Percentiles rank a stretch among this genome's conserved stretches.
Evolutionary conservation across 108 stramenopile species (phyloP).

Genomic region (Pseudonitzschia pungens): DNA sequence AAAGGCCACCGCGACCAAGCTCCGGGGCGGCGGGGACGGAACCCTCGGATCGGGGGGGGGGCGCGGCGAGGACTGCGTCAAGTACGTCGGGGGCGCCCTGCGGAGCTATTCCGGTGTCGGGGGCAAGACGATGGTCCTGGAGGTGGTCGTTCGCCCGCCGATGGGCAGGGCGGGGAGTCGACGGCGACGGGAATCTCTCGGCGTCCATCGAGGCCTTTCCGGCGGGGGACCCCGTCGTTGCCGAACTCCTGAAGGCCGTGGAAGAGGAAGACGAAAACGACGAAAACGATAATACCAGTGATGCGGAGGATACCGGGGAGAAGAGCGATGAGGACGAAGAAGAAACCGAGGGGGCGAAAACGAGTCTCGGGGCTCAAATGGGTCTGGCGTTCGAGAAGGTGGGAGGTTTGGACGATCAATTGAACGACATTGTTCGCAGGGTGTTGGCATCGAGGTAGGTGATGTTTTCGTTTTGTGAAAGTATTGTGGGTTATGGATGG

Average conservation of each 20-base stretch:
- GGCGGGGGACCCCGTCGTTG: constrained; percentile 28
- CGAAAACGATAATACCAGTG: not conserved
- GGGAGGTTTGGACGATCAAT: constrained; percentile 73
- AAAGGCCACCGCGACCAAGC: constrained; percentile 42
- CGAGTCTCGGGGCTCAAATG: constrained; percentile 53
- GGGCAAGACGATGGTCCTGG: constrained; percentile 59
- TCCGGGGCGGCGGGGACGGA: constrained; percentile 79
- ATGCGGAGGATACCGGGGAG: too few species aligned
- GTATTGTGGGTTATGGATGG: not conserved
- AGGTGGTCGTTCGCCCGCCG: constrained; percentile 77
- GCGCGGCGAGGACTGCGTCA: constrained; percentile 61
- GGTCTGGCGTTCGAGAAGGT: constrained; percentile 81
- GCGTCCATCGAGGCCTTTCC: constrained; percentile 39
- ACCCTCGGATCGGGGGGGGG: constrained; percentile 42
- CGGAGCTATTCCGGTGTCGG: constrained; percentile 62
- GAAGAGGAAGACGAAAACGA: not conserved
- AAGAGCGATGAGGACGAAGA: constrained; percentile 27
- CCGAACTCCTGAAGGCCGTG: constrained; percentile 6
- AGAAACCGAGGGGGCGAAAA: constrained; percentile 12
- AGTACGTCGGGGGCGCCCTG: constrained; percentile 75
- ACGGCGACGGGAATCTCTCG: constrained; percentile 37
- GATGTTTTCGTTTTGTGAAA: not conserved
- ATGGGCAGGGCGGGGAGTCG: constrained; percentile 42
- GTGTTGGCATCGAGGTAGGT: constrained; percentile 70
- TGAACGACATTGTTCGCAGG: constrained; percentile 78